phyloP scores from a whole-genome alignment of 2,329 filamentous ascomycete genomes.

The Alternaria sp. region DNA sequence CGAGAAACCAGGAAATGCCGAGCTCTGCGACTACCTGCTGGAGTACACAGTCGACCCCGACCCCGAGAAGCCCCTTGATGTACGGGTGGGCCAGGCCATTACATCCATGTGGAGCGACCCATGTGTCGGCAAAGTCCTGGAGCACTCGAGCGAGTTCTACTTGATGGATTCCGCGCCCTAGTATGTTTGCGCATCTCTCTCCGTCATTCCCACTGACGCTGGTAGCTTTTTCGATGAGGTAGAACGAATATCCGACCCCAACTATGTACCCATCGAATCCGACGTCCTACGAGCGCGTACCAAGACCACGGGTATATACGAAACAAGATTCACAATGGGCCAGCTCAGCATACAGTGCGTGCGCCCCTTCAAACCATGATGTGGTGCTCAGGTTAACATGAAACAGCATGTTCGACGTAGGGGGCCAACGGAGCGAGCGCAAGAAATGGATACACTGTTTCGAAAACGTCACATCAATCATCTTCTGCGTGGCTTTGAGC shows the following conservation, averaged over 20 bases:
- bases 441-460: slow-evolving; percentile 99
- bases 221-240: slow-evolving; percentile 94
- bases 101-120: slow-evolving; percentile 90
- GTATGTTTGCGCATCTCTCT: slow-evolving; percentile 62
- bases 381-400: slow-evolving; percentile 39
- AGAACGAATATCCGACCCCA: slow-evolving; percentile 78
- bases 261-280: slow-evolving; percentile 92
- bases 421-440: slow-evolving; percentile 93
- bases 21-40: slow-evolving; percentile 79
- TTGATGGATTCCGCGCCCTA: slow-evolving; percentile 99
- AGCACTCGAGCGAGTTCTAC: slow-evolving; percentile 97
- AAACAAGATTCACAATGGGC: slow-evolving; percentile 98
- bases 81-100: slow-evolving; percentile 81
- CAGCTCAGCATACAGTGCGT: slow-evolving; percentile 97
- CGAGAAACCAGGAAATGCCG: slow-evolving; percentile 72
- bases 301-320: slow-evolving; percentile 99
- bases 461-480: slow-evolving; percentile 99
- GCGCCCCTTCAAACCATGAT: slow-evolving; percentile 15
- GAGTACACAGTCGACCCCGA: slow-evolving; percentile 92
- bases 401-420: slow-evolving; percentile 96
- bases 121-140: slow-evolving; percentile 81
- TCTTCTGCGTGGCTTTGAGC: slow-evolving; percentile 97
- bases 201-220: slow-evolving; percentile 23
- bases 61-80: slow-evolving; percentile 83
- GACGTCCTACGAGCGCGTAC: slow-evolving; percentile 95